Evolutionary conservation across 345 rosid species (phyloP), one percentile per base, ranked within the genome.

Genomic region (Brassica juncea): DNA sequence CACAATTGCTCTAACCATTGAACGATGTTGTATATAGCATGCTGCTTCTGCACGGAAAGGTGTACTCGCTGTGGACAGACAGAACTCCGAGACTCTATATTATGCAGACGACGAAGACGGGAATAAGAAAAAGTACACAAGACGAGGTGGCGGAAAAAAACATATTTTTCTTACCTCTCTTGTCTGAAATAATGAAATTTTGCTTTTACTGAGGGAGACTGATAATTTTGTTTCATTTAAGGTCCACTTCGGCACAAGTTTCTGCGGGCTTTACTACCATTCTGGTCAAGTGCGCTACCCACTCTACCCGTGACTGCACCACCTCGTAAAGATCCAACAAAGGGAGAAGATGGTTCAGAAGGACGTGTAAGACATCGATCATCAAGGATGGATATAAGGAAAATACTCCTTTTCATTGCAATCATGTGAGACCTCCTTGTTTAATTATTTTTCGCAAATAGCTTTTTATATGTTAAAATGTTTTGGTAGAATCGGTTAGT

Each of bases 241-340:
- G 98, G 98, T 73, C 86, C 99, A 66, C 85, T 93, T 57, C 93
- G 86, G 74, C 91, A 91, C 73, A 93, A 93, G 87, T 90, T 95
- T 85, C 88, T 95, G 61, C 87, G 98, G 73, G 93, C 97, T 44
- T 83, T 96, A 87, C 87, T 93, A 77, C 98, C 99, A 15, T 96
- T 96, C 85, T 96, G 99, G 98, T 93, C 98, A 77, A 93, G 88
- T 88, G 87, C 99, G 76, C 85, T 96, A 73, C 99, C 99, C 65
- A 90, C 94, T 27, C 85, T 96, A 74, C 99, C 99, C 3, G 99
- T 96, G 72, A 93, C 92, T 70, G 99, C 94, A 70, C 99, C 99
- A 74, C 78, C 91, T 15, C 97, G 93, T 25, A 93, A 88, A 70
- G 97, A 91, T 70, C 72, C 85, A 70, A 55, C 87, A 76, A 88